Base-by-base conservation (phyloP, 1,284 basidiomycete species). In the Boletellus sp. region DNA sequence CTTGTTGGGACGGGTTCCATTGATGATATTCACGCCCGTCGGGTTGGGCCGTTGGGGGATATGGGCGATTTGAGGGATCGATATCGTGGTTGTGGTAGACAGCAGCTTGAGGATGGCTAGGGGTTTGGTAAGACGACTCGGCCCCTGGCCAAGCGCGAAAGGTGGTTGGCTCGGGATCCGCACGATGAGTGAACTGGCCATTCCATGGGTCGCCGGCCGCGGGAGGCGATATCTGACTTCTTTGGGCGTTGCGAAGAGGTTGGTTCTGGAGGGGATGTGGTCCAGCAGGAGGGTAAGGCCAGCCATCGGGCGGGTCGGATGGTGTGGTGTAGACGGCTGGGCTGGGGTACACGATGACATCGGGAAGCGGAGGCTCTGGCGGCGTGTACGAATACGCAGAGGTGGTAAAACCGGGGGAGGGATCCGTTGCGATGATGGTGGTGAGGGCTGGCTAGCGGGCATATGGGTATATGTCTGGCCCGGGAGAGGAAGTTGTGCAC, bases 201-300 rank as follows among this genome's bases (percentile, higher is more conserved):
- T 46, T 52, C 67, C 65, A 70, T 7, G 47, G 30, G 8, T 67
- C 62, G 32, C 22, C 40, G 10, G 52, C 7, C 7, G 53, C 36
- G 14, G 63, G 36, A 32, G 57, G 53, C 29, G 68, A 49, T 22
- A 68, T 47, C 22, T 53, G 55, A 22, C 49, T 50, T 47, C 65
- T 55, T 30, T 45, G 48, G 38, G 50, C 41, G 30, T 59, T 60
- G 19, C 74, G 71, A 51, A 79, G 73, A 14, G 77, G 74, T 2
- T 77, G 75, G 50, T 73, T 75, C 23, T 76, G 74, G 50, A 75
- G 77, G 27, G 61, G 67, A n/a, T 77, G 68, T 47, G 73, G 71
- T 23, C 74, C 56, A 34, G 71, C 56, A 20, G 72, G 63, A 17
- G 76, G 56, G 57, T 84, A 84, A 14, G 69, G 72, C 82, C 82